Base-by-base conservation (phyloP, 2,329 filamentous ascomycete species). In the Ceratocystis huliohia region DNA sequence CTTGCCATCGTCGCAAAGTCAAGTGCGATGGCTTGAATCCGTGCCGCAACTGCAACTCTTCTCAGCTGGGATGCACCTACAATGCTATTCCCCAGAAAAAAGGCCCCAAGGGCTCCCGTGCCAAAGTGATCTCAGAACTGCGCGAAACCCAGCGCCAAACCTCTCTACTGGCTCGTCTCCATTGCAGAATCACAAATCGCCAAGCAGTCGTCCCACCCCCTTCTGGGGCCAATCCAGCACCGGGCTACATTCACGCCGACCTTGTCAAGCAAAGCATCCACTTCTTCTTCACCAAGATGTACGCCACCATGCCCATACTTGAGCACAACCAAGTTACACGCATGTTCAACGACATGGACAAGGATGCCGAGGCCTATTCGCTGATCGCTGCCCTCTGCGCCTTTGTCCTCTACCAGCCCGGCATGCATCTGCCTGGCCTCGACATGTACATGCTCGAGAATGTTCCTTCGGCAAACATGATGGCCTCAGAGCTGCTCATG, bases 81-180 rank as follows among this genome's bases (percentile, higher is more conserved):
- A 86, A 88, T 76, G 84, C 86, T 44, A 84, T 89, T 45, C 86
- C 86, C 1, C 87, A 88, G 76, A 89, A 89, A 77, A 89, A 89
- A 74, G 87, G 87, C 1, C 87, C 87, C 56, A 89, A 89, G 75
- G 87, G 87, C 70, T 88, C 85, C 41, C 79, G 86, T 68, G 88
- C 88, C 63, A 90, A 89, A 74, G 86, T 90, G 67, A 88, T 90
- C 74, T 88, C 85, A 72, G 86, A 89, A 72, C 74, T 90, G 68
- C 82, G 87, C 70, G 85, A 87, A 72, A 87, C 80, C 0, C 86
- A 89, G 72, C 82, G 84, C 70, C 83, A 86, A 73, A 85, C 83
- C 20, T 86, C 82, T 68, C 80, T 87, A 25, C 82, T 82, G 0
- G 81, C 81, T 69, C 85, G 83, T 73, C 80, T 85, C 17, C 83